These are phyloP conservation scores for Hypoxylon sp. DNA, from an alignment of 2,329 filamentous ascomycete genomes.

Conservation along the genomic window DNA sequence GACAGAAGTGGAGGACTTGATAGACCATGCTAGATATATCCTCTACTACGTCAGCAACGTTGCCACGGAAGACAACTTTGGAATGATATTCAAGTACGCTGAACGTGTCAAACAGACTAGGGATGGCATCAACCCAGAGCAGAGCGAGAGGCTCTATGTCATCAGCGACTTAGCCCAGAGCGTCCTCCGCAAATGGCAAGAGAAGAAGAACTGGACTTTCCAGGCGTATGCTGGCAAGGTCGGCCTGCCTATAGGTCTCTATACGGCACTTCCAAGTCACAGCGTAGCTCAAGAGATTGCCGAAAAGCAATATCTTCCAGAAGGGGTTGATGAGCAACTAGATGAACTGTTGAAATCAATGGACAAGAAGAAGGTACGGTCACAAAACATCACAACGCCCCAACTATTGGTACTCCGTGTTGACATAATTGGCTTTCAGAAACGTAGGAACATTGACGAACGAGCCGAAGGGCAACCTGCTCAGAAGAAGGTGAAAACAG, in stretches of 20 bases:
- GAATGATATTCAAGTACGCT: constrained; percentile 90
- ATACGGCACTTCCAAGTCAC: constrained; percentile 80
- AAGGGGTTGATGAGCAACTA: constrained; percentile 80
- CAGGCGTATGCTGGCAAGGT: constrained; percentile 87
- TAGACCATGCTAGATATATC: constrained; percentile 89
- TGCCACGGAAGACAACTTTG: constrained; percentile 87
- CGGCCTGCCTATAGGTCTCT: constrained; percentile 84
- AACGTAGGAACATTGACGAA: constrained; percentile 70
- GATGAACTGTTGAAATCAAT: constrained; percentile 76
- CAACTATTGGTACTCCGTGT: constrained; percentile 11
- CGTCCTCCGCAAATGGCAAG: constrained; percentile 87
- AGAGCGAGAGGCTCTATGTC: constrained; percentile 84
- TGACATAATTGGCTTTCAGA: constrained; percentile 60
- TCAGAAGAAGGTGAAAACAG: constrained; percentile 58
- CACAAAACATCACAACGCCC: constrained; percentile 6
- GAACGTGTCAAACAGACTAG: constrained; percentile 92
- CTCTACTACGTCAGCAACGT: constrained; percentile 89
- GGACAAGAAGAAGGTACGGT: constrained; percentile 79
- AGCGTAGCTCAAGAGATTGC: constrained; percentile 87
- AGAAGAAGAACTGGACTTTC: constrained; percentile 87
- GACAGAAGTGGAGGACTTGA: constrained; percentile 74
- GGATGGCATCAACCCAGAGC: constrained; percentile 79
- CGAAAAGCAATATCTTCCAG: constrained; percentile 85
- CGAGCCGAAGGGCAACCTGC: constrained; percentile 61
- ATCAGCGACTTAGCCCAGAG: constrained; percentile 89